Percentiles rank a stretch among this genome's conserved stretches.
These are phyloP conservation scores for Umbelopsis isabellina DNA, from an alignment of 192 early-diverging fungal species.

Conservation along the genomic window DNA sequence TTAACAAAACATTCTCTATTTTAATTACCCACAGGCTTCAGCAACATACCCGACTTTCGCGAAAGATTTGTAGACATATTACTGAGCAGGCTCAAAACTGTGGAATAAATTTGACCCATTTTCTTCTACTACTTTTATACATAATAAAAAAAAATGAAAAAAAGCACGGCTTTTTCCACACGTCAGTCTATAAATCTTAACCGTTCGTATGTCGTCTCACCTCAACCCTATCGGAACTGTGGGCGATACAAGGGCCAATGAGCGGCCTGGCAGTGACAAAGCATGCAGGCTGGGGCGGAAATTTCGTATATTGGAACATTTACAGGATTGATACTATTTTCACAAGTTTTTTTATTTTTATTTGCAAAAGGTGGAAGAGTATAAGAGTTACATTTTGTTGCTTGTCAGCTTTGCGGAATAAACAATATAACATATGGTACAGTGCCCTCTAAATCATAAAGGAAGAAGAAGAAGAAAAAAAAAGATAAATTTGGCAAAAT, in stretches of 20 bases:
- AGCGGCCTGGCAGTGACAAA: too few species aligned
- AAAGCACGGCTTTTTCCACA: too few species aligned
- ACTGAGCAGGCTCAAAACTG: slow-evolving; percentile 20
- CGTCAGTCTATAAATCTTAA: too few species aligned
- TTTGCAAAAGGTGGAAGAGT: too few species aligned
- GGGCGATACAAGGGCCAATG: too few species aligned
- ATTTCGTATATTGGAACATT: not conserved
- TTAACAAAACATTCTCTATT: not conserved
- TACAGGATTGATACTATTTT: too few species aligned
- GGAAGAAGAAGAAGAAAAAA: too few species aligned
- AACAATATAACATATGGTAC: slow-evolving; percentile 21
- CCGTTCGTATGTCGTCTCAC: too few species aligned
- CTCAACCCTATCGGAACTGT: too few species aligned
- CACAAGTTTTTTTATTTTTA: not conserved
- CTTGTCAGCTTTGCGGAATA: not conserved
- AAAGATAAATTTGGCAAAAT: too few species aligned
- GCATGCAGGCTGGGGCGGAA: too few species aligned
- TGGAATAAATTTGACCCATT: not conserved
- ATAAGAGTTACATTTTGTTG: not conserved
- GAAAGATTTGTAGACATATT: slow-evolving; percentile 26
- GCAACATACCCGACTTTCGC: slow-evolving; percentile 25
- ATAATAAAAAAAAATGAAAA: too few species aligned
- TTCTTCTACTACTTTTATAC: not conserved
- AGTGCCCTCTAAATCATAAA: slow-evolving; percentile 1
- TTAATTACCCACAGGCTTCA: not conserved